phyloP scores from a whole-genome alignment of 176 grass and related monocot genomes.

The Coix lacrymajobi region DNA sequence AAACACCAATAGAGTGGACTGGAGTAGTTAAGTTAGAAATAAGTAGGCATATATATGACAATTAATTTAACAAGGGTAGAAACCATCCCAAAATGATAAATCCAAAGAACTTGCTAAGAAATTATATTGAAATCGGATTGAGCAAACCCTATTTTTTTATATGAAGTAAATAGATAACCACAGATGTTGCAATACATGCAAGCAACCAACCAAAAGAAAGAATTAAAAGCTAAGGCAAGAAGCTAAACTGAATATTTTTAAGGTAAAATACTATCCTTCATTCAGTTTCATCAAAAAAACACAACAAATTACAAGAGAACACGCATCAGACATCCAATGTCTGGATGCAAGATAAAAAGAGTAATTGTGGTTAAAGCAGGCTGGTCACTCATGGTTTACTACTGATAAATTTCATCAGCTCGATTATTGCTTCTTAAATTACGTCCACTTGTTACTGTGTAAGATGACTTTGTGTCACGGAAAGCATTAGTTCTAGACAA shows the following conservation, averaged over 20 bases:
- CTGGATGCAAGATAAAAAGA: neutral
- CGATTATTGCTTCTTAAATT: neutral
- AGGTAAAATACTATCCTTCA: neutral
- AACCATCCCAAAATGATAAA: neutral
- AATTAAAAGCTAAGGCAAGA: neutral
- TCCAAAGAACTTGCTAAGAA: neutral
- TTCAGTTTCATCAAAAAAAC: slow-evolving; percentile 16
- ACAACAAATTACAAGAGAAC: neutral
- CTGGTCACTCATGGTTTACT: neutral
- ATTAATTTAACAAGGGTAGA: neutral
- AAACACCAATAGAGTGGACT: neutral
- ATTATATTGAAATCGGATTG: neutral
- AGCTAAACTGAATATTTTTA: neutral
- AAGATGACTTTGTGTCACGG: neutral
- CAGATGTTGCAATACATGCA: neutral
- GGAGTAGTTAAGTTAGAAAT: neutral
- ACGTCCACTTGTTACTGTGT: neutral
- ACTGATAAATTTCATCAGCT: neutral
- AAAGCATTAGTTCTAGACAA: neutral
- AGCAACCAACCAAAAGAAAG: neutral
- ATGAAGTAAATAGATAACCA: neutral
- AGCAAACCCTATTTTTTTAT: neutral
- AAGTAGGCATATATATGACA: neutral
- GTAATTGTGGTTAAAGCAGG: neutral
- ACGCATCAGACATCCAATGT: neutral